phyloP scores from a whole-genome alignment of 805 yeast genomes.

The Saccharomycopsis capsularis region DNA sequence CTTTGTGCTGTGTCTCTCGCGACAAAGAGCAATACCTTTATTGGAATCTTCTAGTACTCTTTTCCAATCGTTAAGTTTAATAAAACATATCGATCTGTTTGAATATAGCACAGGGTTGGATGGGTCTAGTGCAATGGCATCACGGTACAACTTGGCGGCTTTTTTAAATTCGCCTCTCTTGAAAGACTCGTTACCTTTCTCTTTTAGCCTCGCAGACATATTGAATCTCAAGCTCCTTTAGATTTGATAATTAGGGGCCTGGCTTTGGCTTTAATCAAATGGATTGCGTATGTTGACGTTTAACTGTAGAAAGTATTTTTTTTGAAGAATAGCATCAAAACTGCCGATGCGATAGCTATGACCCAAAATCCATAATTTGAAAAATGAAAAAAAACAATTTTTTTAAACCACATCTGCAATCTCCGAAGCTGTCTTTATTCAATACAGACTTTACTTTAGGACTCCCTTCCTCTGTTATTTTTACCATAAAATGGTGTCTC shows the following conservation, averaged over 20 bases:
- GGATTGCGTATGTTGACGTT: no score
- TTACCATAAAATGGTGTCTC: conserved; percentile 27
- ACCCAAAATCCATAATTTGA: no score
- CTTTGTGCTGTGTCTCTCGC: not conserved
- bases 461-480: no score
- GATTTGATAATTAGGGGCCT: no score
- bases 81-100: conserved; percentile 62
- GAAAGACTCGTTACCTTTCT: conserved; percentile 50
- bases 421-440: no score
- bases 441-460: no score
- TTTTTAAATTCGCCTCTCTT: conserved; percentile 35
- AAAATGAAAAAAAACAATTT: no score
- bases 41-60: conserved; percentile 46
- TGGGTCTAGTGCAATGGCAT: conserved; percentile 47
- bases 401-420: no score
- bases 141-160: conserved; percentile 49
- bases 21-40: conserved; percentile 35
- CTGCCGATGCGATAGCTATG: no score
- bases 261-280: no score
- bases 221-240: not conserved
- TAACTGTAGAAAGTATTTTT: no score
- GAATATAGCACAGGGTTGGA: conserved; percentile 50
- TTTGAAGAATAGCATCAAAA: no score
- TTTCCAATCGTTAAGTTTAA: conserved; percentile 43
- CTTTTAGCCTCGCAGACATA: conserved; percentile 24